Evolutionary conservation across 176 grass and related monocot species (phyloP).

Genomic region (Triticum urartu): DNA sequence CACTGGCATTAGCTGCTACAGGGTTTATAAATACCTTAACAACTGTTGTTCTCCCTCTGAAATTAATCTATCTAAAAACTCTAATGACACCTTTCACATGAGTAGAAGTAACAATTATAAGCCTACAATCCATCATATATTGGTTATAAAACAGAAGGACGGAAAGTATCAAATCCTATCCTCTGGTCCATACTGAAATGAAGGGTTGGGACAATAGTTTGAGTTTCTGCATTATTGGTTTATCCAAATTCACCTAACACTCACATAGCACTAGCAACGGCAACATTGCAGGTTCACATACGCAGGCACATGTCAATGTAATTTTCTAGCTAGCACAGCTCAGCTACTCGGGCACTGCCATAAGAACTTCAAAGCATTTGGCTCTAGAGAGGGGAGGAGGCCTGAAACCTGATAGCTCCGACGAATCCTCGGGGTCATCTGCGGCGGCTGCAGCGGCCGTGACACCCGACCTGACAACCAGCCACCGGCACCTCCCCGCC

Average conservation of each 20-base stretch:
- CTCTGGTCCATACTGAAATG: not conserved
- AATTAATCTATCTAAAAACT: not conserved
- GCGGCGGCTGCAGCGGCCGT: not conserved
- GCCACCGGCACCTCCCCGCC: conserved; percentile 21
- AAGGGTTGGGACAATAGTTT: not conserved
- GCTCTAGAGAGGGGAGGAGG: not conserved
- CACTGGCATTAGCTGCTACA: not conserved
- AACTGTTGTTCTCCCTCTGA: not conserved
- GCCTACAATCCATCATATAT: not conserved
- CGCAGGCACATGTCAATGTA: not conserved
- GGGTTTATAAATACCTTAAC: not conserved
- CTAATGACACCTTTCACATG: not conserved
- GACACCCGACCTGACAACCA: not conserved
- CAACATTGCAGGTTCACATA: not conserved
- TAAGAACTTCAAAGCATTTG: not conserved
- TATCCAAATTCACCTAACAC: not conserved
- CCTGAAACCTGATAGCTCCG: conserved; percentile 29
- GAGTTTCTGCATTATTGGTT: not conserved
- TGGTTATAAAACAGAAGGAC: not conserved
- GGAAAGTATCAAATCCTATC: not conserved
- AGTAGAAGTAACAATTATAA: not conserved
- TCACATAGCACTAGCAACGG: not conserved
- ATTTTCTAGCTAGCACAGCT: not conserved
- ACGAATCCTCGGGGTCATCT: not conserved
- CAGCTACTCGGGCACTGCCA: not conserved